Base-by-base conservation (phyloP, 208 protist genomes). In the Phytomonas serpens region DNA sequence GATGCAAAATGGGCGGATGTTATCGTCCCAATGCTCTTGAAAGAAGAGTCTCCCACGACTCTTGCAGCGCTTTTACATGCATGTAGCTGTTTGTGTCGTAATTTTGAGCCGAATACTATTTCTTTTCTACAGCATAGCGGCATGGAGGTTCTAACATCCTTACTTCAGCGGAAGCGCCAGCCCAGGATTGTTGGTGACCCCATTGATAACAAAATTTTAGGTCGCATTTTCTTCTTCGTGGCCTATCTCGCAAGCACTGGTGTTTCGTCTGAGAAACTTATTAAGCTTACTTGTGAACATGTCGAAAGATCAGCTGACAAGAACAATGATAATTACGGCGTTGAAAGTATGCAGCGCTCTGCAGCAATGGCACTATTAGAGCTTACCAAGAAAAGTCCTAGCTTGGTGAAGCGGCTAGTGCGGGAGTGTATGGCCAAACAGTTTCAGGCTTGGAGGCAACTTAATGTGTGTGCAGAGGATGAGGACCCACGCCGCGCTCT, bases 1-100 rank as follows among this genome's bases (percentile, higher is more conserved):
- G 69, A 71, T 14, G 76, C 67, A 5, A 74, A 84, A 31, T 87
- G 83, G 80, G 61, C 72, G 31, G 65, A 68, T 3, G 52, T 77
- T 14, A 31, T 87, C 19, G 64, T 80, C 23, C 83, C 61, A 6
- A 36, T 80, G 30, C 30, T 83, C 40, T 31, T 32, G 37, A 4
- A 69, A 68, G 61, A 67, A 31, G 27, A 27, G 63, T 69, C 71
- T 77, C 73, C 33, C 37, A 61, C 62, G 69, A 34, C 30, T 14
- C 36, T 83, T 19, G 87, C 78, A 4, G 82, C 82, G 4, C 57
- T 93, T 4, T 61, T 93, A 68, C 80, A 90, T 69, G 81, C 79
- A 11, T 89, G 84, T 72, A 90, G 87, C 69, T 89, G 83, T 72
- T 69, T 93, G 36, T 90, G 87, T 70, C 87, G 87, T 47, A 78